Conservation (phyloP, 306 rosid genomes). For the Quercus variabilis region DNA sequence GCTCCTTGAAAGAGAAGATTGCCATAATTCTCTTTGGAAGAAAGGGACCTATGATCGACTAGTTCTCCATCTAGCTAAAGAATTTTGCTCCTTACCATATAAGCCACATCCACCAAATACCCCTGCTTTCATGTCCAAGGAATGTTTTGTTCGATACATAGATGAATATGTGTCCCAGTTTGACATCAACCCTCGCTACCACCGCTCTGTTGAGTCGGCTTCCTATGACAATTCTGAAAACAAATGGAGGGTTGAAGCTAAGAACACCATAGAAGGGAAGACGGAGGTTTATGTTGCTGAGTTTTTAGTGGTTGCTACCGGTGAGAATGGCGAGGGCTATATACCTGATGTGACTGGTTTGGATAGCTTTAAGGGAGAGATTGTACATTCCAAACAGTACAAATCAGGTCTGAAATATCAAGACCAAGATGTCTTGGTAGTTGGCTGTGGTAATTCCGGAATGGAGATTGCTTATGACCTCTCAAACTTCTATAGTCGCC, state of each 20-base stretch:
- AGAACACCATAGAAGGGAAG: not conserved
- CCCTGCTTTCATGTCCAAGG: conserved; percentile 32
- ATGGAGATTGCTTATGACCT: conserved; percentile 61
- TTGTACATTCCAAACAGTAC: conserved; percentile 41
- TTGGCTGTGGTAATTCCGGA: conserved; percentile 66
- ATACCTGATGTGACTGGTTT: conserved; percentile 35
- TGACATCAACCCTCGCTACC: conserved; percentile 28
- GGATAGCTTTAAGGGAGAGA: conserved; percentile 34
- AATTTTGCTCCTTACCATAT: conserved; percentile 32
- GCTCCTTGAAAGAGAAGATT: conserved; percentile 47
- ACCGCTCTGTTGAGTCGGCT: conserved; percentile 26
- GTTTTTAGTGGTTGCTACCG: conserved; percentile 38
- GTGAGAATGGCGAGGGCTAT: conserved; percentile 30
- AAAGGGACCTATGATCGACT: conserved; percentile 44
- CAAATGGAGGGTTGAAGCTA: conserved; percentile 35
- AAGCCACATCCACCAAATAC: conserved; percentile 17
- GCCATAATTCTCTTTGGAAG: conserved; percentile 48
- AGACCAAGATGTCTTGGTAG: conserved; percentile 44
- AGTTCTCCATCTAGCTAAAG: conserved; percentile 39
- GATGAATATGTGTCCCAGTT: conserved; percentile 30
- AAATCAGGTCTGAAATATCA: conserved; percentile 33
- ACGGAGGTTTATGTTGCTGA: conserved; percentile 17
- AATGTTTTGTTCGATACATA: conserved; percentile 22
- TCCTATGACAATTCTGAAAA: not conserved
- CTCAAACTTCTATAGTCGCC: not conserved